Evolutionary conservation across 495 filamentous ascomycete species (phyloP), one percentile per base, ranked within the genome.

Genomic region (Penicillium canescens): DNA sequence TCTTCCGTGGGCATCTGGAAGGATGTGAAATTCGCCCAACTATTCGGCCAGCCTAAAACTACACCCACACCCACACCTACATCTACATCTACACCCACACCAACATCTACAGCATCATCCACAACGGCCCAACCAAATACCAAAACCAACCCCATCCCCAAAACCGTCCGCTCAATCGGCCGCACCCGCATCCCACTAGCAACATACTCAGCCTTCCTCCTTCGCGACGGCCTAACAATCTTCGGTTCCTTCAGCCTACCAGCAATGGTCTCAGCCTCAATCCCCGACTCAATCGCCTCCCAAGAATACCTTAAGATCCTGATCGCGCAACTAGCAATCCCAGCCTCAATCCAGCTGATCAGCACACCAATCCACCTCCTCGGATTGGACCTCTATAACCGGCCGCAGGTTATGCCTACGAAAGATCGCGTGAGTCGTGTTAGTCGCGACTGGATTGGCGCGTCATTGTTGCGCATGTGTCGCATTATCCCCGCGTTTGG

Each of bases 401-500:
- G 86, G 6, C 69, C 65, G 0, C 59, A 64, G 26, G 58, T 62
- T 11, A 65, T 79, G 20, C 61, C 63, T 3, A 78, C 72, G 62
- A 63, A 68, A 49, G 82, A 86, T 6, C 78, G 91, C 35, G 75
- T 83, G 72, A 54, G 67, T 4, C 81, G 81, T 24, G 80, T 96
- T 7, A 77, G 78, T 57, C 80, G 78, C 66, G 90, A 95, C 62
- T 96, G 90, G 85, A 73, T 75, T 28, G 76, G 86, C 5, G 92
- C 89, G 56, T 82, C 82, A 13, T 70, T 79, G 23, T 87, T 90
- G 50, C 78, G 92, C 61, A 88, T 96, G 73, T 87, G 86, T 53
- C 80, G 92, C 52, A 95, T 96, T 59, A 79, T 96, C 42, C 91
- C 91, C 46, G 92, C 92, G 1, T 96, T 96, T 79, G 92, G 92